Conservation (phyloP, 805 yeast species). For the Torulaspora microellipsoides region DNA sequence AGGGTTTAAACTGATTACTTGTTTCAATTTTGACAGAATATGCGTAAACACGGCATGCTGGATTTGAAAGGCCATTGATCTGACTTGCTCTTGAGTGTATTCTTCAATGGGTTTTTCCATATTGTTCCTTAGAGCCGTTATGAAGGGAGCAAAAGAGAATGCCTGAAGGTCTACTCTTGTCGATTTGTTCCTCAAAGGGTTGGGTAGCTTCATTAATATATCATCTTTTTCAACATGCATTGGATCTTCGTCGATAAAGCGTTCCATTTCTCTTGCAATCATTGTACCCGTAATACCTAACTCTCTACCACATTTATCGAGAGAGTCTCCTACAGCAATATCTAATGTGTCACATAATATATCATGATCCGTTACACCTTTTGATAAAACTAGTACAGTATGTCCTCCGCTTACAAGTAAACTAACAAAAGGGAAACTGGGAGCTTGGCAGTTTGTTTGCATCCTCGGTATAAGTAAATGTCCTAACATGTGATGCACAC, state of each 20-base stretch:
- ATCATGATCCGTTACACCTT: conserved; percentile 58
- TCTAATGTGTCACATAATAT: conserved; percentile 73
- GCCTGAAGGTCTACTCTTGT: conserved; percentile 43
- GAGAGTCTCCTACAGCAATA: conserved; percentile 88
- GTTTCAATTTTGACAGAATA: conserved; percentile 55
- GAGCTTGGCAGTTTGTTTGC: conserved; percentile 39
- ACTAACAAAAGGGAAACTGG: conserved; percentile 66
- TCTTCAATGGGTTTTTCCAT: conserved; percentile 19
- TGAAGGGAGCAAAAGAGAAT: conserved; percentile 78
- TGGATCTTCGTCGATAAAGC: conserved; percentile 35
- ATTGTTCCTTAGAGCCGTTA: conserved; percentile 47
- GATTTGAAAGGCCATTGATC: conserved; percentile 50
- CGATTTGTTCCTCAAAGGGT: conserved; percentile 49
- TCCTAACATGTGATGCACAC: conserved; percentile 96
- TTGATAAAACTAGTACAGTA: conserved; percentile 75
- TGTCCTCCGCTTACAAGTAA: conserved; percentile 91
- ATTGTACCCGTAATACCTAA: conserved; percentile 76
- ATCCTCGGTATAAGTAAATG: conserved; percentile 70
- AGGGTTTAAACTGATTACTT: conserved; percentile 40
- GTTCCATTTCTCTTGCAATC: conserved; percentile 81
- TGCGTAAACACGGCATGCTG: conserved; percentile 73
- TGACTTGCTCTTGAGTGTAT: conserved; percentile 25
- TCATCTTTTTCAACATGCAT: conserved; percentile 2
- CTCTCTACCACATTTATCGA: conserved; percentile 88
- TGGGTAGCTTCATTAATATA: conserved; percentile 35